Percentiles rank a stretch among this genome's conserved stretches.
phyloP scores from a whole-genome alignment of 2,329 filamentous ascomycete species.

The Phoma sp. region DNA sequence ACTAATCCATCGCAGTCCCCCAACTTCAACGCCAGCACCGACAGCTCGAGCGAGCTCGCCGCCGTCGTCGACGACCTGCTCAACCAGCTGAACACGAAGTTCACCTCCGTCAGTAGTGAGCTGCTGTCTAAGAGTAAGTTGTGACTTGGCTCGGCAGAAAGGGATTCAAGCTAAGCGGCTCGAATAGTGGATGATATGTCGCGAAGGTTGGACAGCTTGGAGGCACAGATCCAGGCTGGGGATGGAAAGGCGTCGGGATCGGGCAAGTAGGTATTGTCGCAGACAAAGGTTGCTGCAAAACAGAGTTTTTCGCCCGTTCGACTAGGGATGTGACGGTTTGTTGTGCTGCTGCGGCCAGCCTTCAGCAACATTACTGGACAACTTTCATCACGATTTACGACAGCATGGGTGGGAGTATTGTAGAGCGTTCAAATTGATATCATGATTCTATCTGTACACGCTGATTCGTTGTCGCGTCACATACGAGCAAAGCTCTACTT shows the following conservation, averaged over 20 bases:
- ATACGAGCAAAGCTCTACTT: slow-evolving; percentile 1
- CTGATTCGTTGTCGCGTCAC: slow-evolving; percentile 7
- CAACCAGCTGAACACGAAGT: slow-evolving; percentile 83
- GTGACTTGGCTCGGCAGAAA: background rate
- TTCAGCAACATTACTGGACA: background rate
- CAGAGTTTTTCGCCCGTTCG: background rate
- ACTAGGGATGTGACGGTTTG: background rate
- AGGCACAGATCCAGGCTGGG: slow-evolving; percentile 70
- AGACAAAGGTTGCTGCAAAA: background rate
- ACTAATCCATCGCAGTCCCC: slow-evolving; percentile 17
- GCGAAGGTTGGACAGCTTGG: slow-evolving; percentile 80
- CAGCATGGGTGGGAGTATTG: slow-evolving; percentile 7
- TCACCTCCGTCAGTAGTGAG: slow-evolving; percentile 82
- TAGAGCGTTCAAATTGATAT: slow-evolving; percentile 7
- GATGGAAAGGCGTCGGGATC: slow-evolving; percentile 46
- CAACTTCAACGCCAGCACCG: slow-evolving; percentile 26
- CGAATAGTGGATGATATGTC: slow-evolving; percentile 90
- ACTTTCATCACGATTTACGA: background rate
- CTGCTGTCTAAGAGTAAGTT: slow-evolving; percentile 84
- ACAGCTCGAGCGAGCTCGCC: slow-evolving; percentile 66
- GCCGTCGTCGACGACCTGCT: slow-evolving; percentile 86
- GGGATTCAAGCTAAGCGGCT: background rate
- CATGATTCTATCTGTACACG: slow-evolving; percentile 11
- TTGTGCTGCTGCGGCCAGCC: background rate
- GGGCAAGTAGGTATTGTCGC: slow-evolving; percentile 13